These are phyloP conservation scores for Wallacemonas sp. DNA, from an alignment of 208 protist species.

Conservation along the genomic window DNA sequence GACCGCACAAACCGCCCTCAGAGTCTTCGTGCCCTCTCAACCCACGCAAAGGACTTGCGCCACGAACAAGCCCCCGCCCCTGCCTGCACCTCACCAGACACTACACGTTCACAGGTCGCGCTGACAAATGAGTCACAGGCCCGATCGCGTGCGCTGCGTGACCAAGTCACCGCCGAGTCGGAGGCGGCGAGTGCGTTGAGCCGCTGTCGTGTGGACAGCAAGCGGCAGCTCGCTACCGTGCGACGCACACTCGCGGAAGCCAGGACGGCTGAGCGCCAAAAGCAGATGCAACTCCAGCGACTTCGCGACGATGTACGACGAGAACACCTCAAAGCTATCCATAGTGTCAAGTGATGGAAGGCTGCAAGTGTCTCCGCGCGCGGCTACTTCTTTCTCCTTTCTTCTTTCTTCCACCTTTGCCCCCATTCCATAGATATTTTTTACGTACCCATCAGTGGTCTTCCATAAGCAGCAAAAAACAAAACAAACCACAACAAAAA, in stretches of 20 bases:
- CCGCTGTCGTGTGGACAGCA: conserved; percentile 19
- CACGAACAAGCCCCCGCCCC: not conserved
- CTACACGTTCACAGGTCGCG: not conserved
- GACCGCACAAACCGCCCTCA: conserved; percentile 8
- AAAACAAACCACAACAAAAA: no score
- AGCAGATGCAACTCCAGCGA: conserved; percentile 37
- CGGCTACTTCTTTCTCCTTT: conserved; percentile 5
- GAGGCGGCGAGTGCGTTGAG: conserved; percentile 27
- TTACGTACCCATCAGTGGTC: not conserved
- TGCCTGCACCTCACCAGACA: not conserved
- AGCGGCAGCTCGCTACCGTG: conserved; percentile 23
- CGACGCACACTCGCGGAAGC: conserved; percentile 26
- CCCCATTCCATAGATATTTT: not conserved
- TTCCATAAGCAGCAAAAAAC: not conserved
- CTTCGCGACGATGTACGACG: conserved; percentile 31
- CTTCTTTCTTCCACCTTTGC: not conserved
- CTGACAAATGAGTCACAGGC: conserved; percentile 1
- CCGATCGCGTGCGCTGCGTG: conserved; percentile 17
- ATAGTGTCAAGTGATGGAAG: conserved; percentile 1
- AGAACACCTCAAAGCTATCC: conserved; percentile 7
- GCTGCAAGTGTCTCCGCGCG: not conserved
- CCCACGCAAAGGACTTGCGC: conserved; percentile 6
- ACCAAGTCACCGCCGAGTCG: conserved; percentile 33
- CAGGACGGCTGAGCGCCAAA: conserved; percentile 32
- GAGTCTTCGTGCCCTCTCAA: not conserved